Evolutionary conservation across 148 eudicot species (phyloP).

Genomic region (Silene latifolia): DNA sequence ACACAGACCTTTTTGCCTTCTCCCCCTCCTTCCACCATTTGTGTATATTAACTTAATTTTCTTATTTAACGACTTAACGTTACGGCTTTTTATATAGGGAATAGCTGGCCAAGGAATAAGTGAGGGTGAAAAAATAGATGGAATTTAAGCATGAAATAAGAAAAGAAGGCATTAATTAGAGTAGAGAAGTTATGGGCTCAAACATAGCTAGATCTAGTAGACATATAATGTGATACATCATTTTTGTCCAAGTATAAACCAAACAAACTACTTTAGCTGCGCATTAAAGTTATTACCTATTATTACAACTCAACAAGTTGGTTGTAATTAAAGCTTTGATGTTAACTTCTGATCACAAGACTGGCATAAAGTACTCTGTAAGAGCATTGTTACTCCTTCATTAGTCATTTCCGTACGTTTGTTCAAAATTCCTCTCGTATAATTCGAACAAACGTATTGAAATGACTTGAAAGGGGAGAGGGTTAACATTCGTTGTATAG

Average conservation of each 20-base stretch:
- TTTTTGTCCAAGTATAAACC: not conserved
- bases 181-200: constrained; percentile 2
- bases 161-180: not conserved
- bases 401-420: no score
- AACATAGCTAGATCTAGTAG: not conserved
- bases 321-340: constrained; percentile 1
- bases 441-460: no score
- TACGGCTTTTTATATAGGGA: not conserved
- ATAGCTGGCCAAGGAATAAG: not conserved
- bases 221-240: constrained; percentile 9
- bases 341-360: not conserved
- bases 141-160: not conserved
- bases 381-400: no score
- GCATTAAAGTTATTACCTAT: constrained; percentile 10
- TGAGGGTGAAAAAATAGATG: constrained; percentile 14
- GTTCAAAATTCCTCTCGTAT: no score
- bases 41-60: not conserved
- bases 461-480: no score
- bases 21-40: not conserved
- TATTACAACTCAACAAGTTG: constrained; percentile 15
- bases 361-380: not conserved
- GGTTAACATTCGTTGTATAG: no score
- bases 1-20: constrained; percentile 34
- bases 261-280: constrained; percentile 7
- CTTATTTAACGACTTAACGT: not conserved